Evolutionary conservation across 441 rosid genomes (phyloP), one percentile per base, ranked within the genome.

Genomic region (Theobroma grandiflorum): DNA sequence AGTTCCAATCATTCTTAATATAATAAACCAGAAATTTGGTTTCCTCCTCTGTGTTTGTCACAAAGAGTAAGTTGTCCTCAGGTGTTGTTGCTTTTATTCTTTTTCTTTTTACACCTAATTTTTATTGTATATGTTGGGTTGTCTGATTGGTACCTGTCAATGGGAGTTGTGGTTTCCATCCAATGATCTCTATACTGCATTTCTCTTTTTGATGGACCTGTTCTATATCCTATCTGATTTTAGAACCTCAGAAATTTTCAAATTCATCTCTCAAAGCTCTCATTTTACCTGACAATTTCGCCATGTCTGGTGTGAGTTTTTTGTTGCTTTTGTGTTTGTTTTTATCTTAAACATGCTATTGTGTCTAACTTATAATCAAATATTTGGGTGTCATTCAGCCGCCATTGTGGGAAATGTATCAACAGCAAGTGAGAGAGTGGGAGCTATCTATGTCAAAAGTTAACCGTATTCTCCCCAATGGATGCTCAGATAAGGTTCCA

Each of bases 381-480:
- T 64, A 10, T 49, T 50, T 22, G 31, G 33, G 40, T 55, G 3
- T 69, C 20, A 20, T 84, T 74, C 92, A 97, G 99, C 97, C 94
- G 1, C 98, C 99, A 43, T 84, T 88, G 40, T 97, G 99, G 99
- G 97, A 95, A 84, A 93, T 84, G 76, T 95, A 97, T 87, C 97
- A 92, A 79, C 90, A 83, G 78, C 91, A 92, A 81, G 67, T 94
- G 83, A 91, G 83, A 86, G 95, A 93, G 37, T 97, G 95, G 97
- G 99, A 94, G 85, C 86, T 80, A 84, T 85, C 81, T 40, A 82
- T 84, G 89, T 85, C 89, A 80, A 92, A 85, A 86, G 77, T 82
- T 72, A 87, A 52, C 82, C 45, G 84, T 75, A 45, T 75, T 53
- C 64, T 80, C 43, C 77, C 90, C 5, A 84, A 77, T 87, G 95